Evolutionary conservation across 257 asterid species (phyloP), one percentile per base, ranked within the genome.

Genomic region (Lavandula angustifolia): DNA sequence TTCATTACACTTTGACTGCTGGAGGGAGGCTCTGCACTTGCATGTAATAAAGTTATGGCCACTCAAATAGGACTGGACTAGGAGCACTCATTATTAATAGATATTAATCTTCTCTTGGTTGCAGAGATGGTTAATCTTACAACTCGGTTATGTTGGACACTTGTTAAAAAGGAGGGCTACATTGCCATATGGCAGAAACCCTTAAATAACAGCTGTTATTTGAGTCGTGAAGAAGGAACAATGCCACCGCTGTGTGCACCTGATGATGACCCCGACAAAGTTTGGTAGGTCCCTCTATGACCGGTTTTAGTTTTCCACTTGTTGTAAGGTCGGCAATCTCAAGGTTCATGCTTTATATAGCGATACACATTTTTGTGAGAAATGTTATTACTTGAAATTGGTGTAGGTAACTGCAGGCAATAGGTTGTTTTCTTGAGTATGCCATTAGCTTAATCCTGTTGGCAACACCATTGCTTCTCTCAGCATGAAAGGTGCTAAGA

Each of bases 151-250:
- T 92, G 97, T 79, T 92, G 99, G 99, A 82, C 69, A 7, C 95
- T 92, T 63, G 91, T 92, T 41, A 92, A 89, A 88, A 87, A 87
- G 81, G 96, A 92, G 64, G 97, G 97, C 3, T 87, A 89, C 57
- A 75, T 92, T 51, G 97, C 99, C n/a, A 82, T 89, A 76, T 92
- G 96, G 96, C 91, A 87, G 83, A 92, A 92, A 75, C 94, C 97
- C 34, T 73, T 82, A 37, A 85, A 85, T 65, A 92, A 92, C 77
- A 84, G 83, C 80, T 89, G 99, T 75, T 92, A 92, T 70, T 66
- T 89, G 72, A 89, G 71, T 80, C 99, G 88, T n/a, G 78, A 64
- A 69, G 87, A 82, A 59, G 94, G 96, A 74, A 52, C 88, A 47
- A 70, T 40, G 17, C 97, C 97, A 42, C 90, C 96, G 55, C 57